A percentile compares a stretch with the other conserved stretches of the same genome.
phyloP scores from a whole-genome alignment of 345 rosid species.

The Erodium maritimum region DNA sequence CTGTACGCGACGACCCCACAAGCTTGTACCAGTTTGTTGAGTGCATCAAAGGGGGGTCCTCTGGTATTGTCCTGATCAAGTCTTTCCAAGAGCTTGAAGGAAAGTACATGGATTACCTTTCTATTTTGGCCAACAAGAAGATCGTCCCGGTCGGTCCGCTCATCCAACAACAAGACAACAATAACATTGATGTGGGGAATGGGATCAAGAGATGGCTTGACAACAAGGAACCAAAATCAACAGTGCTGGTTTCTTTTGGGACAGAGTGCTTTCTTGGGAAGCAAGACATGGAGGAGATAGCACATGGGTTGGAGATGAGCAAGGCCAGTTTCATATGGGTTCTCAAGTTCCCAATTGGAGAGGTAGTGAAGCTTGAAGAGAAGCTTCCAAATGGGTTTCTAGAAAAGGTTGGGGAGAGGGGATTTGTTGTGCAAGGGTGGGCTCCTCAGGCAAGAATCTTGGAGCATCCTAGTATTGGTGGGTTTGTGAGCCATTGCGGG shows the following conservation, averaged over 20 bases:
- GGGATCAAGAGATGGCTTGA: conserved; percentile 21
- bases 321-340: conserved; percentile 26
- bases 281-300: conserved; percentile 23
- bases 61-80: conserved; percentile 16
- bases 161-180: conserved; percentile 7
- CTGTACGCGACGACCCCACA: too few relatives aligned
- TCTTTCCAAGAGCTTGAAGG: conserved; percentile 24
- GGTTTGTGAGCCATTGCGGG: conserved; percentile 26
- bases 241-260: conserved; percentile 26
- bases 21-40: not conserved
- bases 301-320: conserved; percentile 25
- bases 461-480: conserved; percentile 14
- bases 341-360: conserved; percentile 16
- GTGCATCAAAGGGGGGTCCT: conserved; percentile 10
- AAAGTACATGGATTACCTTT: conserved; percentile 20
- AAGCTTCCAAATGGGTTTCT: conserved; percentile 21
- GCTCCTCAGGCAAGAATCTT: conserved; percentile 22
- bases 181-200: conserved; percentile 1
- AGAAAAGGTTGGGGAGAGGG: conserved; percentile 17
- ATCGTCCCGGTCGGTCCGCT: conserved; percentile 24
- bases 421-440: conserved; percentile 21
- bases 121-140: conserved; percentile 13
- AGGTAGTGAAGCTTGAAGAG: conserved; percentile 6
- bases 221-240: conserved; percentile 12
- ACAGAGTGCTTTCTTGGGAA: conserved; percentile 22